Base-by-base conservation (phyloP, 2,329 filamentous ascomycete genomes). In the Hypoxylon sp. region DNA sequence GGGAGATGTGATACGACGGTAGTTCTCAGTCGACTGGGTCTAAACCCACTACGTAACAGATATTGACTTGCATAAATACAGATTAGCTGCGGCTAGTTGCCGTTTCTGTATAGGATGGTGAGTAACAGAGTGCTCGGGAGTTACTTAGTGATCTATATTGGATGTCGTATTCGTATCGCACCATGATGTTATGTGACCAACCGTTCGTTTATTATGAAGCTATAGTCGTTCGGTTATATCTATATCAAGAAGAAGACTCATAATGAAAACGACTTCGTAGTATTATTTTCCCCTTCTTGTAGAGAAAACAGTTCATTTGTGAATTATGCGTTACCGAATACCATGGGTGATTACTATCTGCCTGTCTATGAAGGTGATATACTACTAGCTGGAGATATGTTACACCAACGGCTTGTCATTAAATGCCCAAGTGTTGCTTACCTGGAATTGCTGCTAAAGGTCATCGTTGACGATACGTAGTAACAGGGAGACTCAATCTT, bases 121-220 rank as follows among this genome's bases (percentile, higher is more conserved):
- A 54, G 25, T 47, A 27, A 25, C 9, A 6, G 14, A 23, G 34
- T 39, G 37, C n/a, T 39, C 37, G 37, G 25, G 25, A 30, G 12
- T 19, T 32, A 19, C n/a, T 12, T 11, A 29, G 30, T 14, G n/a
- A 43, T 12, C 21, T 23, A 47, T 39, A 25, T 16, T 34, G 6
- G 25, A 43, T 23, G 23, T 61, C 47, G 57, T 65, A 61, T 65
- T 57, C 37, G 57, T 53, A 57, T 41, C 25, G n/a, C 14, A 37
- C 25, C 57, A 47, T 61, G 58, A 65, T 61, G 39, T 58, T 58
- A 62, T 48, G 21, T 12, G 34, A 43, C 2, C 37, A 29, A 11
- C 29, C 29, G 29, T 41, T 21, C 14, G 14, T 29, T 14, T 39
- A 23, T 25, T 37, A 37, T 6, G 34, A 37, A 16, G 34, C 14